Base-by-base conservation (phyloP, 1,284 basidiomycete species). In the Ceratobasidium sp. region DNA sequence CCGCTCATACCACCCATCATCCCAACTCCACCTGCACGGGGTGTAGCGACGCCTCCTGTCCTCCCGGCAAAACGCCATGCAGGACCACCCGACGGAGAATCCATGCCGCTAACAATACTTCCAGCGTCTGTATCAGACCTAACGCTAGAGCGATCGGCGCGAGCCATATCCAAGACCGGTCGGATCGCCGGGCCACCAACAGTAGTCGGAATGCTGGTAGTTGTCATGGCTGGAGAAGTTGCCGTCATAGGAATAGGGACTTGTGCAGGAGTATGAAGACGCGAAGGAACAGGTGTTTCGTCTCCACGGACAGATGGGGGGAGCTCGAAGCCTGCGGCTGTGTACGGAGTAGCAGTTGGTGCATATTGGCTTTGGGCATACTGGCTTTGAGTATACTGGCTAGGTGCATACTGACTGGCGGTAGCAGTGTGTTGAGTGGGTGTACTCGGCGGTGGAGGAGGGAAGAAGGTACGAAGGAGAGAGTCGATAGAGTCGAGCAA, bases 51-150 rank as follows among this genome's bases (percentile, higher is more conserved):
- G 3, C 41, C 65, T 5, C 52, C 65, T 12, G 36, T 57, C 23
- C 65, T n/a, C 14, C 65, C 65, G 18, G 65, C 65, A 58, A 69
- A 69, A 10, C 65, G 53, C 65, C 65, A 69, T 12, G 65, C 39
- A 30, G 65, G 65, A 3, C 65, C 65, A 21, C 23, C 23, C 34
- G 55, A 53, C 32, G 64, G 64, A 9, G 64, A 67, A 4, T 53
- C 65, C 53, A 69, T 57, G n/a, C 52, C 65, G 34, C 62, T 55
- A 12, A 69, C 52, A 8, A 69, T 30, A 39, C 65, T 69, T 8
- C 65, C 65, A 10, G 65, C 65, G 18, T 69, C 65, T 5, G 65
- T 69, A 34, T 69, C 52, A 5, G 65, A 69, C 12, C 65, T 18
- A 6, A 69, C 65, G n/a, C 52, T 57, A 23, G 52, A 53, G n/a